Percentiles rank a stretch among this genome's conserved stretches.
phyloP scores from a whole-genome alignment of 163 green algal genomes.

The Scenedesmus sp. region DNA sequence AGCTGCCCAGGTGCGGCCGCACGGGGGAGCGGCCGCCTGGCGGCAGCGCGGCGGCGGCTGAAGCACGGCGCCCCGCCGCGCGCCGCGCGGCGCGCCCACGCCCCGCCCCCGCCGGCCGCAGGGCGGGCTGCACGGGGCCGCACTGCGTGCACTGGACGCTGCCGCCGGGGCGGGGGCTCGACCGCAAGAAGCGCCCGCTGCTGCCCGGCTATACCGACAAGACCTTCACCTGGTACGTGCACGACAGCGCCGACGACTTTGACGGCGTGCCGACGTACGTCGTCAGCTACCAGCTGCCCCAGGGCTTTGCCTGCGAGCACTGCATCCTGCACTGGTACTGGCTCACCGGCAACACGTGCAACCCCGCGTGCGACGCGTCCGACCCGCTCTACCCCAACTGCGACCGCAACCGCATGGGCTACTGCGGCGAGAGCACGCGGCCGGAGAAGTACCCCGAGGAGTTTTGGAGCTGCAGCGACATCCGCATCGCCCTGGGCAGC shows the following conservation, averaged over 20 bases:
- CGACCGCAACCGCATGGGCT: constrained; percentile 20
- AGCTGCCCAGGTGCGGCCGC: background rate
- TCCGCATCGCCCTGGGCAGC: no score
- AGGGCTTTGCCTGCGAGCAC: constrained; percentile 18
- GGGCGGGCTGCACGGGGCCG: constrained; percentile 4
- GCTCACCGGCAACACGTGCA: constrained; percentile 42
- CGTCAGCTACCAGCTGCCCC: no score
- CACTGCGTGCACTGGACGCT: constrained; percentile 26
- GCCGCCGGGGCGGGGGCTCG: constrained; percentile 14
- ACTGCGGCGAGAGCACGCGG: constrained; percentile 7
- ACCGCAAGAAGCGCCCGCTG: constrained; percentile 7
- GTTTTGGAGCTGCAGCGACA: background rate
- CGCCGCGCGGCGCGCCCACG: no score
- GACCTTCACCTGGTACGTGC: constrained; percentile 22
- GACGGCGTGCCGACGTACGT: background rate
- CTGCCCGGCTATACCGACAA: constrained; percentile 1
- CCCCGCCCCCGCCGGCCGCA: background rate
- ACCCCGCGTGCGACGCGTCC: constrained; percentile 9
- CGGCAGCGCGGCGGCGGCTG: no score
- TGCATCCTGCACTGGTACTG: constrained; percentile 50
- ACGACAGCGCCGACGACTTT: constrained; percentile 20
- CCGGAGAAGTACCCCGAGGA: constrained; percentile 38
- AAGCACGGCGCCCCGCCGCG: no score
- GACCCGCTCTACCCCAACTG: constrained; percentile 43
- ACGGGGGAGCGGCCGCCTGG: no score